Evolutionary conservation across 75 land plant species (phyloP).

Genomic region (Selaginella moellendorffii): DNA sequence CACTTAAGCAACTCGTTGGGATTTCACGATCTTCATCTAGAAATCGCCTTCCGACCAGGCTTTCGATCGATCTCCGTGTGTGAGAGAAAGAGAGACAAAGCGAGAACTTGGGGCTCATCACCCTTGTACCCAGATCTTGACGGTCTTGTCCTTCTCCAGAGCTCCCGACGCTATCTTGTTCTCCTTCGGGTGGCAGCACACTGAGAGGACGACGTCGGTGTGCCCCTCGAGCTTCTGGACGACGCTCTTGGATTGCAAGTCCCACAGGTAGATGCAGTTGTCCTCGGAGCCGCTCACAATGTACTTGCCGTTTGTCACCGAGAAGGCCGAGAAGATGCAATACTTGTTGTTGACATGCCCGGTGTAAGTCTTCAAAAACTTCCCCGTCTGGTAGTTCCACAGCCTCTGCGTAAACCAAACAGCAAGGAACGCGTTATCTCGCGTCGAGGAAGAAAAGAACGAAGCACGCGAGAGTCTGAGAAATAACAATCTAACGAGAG

Average conservation of each 20-base stretch:
- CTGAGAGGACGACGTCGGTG: slow-evolving; percentile 67
- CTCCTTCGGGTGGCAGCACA: slow-evolving; percentile 67
- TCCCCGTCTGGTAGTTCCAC: slow-evolving; percentile 64
- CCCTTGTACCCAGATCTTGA: slow-evolving; percentile 70
- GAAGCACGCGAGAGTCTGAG: not conserved
- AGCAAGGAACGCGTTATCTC: not conserved
- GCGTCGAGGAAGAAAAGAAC: not conserved
- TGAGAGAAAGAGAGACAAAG: too few relatives aligned
- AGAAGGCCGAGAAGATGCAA: slow-evolving; percentile 78
- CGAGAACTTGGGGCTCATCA: too few relatives aligned
- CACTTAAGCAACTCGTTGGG: too few relatives aligned
- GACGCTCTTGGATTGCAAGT: slow-evolving; percentile 53
- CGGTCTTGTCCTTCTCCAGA: slow-evolving; percentile 58
- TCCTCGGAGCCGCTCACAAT: slow-evolving; percentile 94
- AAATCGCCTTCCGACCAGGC: too few relatives aligned
- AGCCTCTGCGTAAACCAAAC: too few relatives aligned
- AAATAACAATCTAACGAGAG: not conserved
- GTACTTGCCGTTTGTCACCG: slow-evolving; percentile 83
- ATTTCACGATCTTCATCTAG: too few relatives aligned
- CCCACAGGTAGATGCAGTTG: slow-evolving; percentile 68
- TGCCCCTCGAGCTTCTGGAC: slow-evolving; percentile 88
- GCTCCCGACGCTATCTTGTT: slow-evolving; percentile 89
- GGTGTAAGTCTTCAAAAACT: slow-evolving; percentile 68
- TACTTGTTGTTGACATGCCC: slow-evolving; percentile 70
- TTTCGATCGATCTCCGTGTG: too few relatives aligned